These are phyloP conservation scores for Coprinellus micaceus DNA, from an alignment of 768 basidiomycete species.

Conservation along the genomic window DNA sequence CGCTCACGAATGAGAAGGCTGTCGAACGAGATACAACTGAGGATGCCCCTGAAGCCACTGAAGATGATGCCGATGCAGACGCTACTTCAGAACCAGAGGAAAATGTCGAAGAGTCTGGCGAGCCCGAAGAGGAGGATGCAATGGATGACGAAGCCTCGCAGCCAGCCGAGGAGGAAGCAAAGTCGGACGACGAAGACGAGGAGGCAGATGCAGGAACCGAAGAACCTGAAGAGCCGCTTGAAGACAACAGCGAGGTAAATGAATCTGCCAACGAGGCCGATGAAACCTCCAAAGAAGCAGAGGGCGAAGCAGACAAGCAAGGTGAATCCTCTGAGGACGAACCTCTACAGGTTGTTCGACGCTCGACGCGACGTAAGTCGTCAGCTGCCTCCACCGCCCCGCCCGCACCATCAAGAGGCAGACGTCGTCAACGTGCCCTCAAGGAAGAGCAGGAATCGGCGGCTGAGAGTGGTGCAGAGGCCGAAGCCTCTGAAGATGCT, in stretches of 20 bases:
- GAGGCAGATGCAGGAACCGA: not conserved
- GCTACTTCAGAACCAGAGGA: constrained; percentile 13
- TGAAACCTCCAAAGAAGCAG: constrained; percentile 5
- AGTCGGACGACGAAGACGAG: constrained; percentile 11
- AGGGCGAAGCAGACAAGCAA: constrained; percentile 10
- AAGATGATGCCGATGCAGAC: constrained; percentile 17
- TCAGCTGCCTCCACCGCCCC: constrained; percentile 33
- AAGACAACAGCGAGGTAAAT: not conserved
- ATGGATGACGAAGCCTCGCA: constrained; percentile 10
- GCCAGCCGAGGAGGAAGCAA: constrained; percentile 9
- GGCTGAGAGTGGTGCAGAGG: constrained; percentile 23
- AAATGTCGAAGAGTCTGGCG: constrained; percentile 16
- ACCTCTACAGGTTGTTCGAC: constrained; percentile 29
- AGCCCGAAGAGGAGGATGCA: constrained; percentile 14
- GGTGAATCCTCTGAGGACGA: constrained; percentile 30
- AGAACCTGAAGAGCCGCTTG: not conserved
- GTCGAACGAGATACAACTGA: not conserved
- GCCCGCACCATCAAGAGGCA: constrained; percentile 27
- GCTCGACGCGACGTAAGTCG: constrained; percentile 39
- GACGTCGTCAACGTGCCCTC: constrained; percentile 27
- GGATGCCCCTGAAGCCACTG: not conserved
- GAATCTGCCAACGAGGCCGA: not conserved
- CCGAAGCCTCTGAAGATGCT: constrained; percentile 26
- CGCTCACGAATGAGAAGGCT: no score
- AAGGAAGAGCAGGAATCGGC: constrained; percentile 22